Conservation (phyloP, 192 early-diverging fungal genomes). For the Mortierella alpina region DNA sequence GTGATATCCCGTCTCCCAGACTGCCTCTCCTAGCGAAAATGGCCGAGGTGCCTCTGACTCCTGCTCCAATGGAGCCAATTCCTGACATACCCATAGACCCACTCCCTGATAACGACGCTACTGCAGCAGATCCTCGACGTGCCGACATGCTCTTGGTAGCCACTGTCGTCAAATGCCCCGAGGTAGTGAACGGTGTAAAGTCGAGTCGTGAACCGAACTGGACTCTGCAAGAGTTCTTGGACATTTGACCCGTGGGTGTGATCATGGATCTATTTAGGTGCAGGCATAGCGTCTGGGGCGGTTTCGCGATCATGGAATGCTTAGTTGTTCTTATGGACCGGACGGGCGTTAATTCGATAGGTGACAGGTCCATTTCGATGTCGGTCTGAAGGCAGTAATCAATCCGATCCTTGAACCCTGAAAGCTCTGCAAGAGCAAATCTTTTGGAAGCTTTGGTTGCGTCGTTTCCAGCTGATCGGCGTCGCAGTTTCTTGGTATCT, state of each 20-base stretch:
- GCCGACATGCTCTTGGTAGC: slow-evolving; percentile 56
- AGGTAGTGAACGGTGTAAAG: slow-evolving; percentile 80
- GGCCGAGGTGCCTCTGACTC: slow-evolving; percentile 15
- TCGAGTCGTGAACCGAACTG: slow-evolving; percentile 78
- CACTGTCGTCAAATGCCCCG: slow-evolving; percentile 67
- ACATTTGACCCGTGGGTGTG: slow-evolving; percentile 60
- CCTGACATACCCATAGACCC: neutral
- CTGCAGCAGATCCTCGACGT: slow-evolving; percentile 31
- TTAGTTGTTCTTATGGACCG: slow-evolving; percentile 66
- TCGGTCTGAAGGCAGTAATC: slow-evolving; percentile 54
- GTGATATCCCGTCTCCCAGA: slow-evolving; percentile 2
- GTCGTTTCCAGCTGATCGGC: neutral
- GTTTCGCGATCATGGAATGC: slow-evolving; percentile 87
- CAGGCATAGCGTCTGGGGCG: slow-evolving; percentile 83
- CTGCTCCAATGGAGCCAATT: neutral
- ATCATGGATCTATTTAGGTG: slow-evolving; percentile 90
- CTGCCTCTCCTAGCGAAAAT: neutral
- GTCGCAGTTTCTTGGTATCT: neutral
- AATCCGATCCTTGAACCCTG: slow-evolving; percentile 47
- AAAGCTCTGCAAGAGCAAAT: slow-evolving; percentile 26
- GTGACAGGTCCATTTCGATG: slow-evolving; percentile 56
- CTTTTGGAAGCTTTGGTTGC: neutral
- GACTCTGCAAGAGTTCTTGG: slow-evolving; percentile 86
- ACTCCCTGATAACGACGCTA: slow-evolving; percentile 6
- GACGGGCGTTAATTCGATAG: slow-evolving; percentile 42